A percentile compares a stretch with the other conserved stretches of the same genome.
Evolutionary conservation across 2,329 filamentous ascomycete species (phyloP).

Genomic region (Meredithiella fracta): DNA sequence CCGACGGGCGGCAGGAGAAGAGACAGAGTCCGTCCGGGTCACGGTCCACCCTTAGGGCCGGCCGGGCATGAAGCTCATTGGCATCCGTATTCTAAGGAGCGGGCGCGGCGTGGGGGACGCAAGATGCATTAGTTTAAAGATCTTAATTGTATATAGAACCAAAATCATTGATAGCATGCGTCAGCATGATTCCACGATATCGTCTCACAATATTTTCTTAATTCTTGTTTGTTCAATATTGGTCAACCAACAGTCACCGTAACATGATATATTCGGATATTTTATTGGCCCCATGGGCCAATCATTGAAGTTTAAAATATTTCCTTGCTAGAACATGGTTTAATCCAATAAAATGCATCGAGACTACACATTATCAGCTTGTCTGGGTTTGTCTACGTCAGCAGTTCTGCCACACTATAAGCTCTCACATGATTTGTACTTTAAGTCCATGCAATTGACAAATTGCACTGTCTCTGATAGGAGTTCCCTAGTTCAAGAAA

Average conservation of each 20-base stretch:
- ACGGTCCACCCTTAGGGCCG: slow-evolving; percentile 10
- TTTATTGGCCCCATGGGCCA: no score
- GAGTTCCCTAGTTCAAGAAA: not conserved
- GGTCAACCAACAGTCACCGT: no score
- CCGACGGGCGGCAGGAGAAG: slow-evolving; percentile 15
- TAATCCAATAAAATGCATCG: not conserved
- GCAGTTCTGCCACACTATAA: not conserved
- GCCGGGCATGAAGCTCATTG: slow-evolving; percentile 9
- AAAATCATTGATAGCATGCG: not conserved
- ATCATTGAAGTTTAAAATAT: no score
- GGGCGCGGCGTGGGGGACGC: slow-evolving; percentile 5
- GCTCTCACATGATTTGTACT: no score
- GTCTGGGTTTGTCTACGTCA: not conserved
- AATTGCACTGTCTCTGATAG: not conserved
- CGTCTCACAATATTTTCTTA: no score
- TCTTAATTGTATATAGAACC: not conserved
- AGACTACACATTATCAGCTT: not conserved
- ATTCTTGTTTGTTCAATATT: no score
- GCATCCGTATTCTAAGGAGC: slow-evolving; percentile 13
- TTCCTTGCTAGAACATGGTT: no score
- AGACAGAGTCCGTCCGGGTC: slow-evolving; percentile 2
- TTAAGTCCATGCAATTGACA: not conserved
- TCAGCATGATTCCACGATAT: no score
- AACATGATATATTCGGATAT: no score
- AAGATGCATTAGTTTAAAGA: slow-evolving; percentile 10